Evolutionary conservation across 768 basidiomycete species (phyloP).

Genomic region (Suillus subluteus): DNA sequence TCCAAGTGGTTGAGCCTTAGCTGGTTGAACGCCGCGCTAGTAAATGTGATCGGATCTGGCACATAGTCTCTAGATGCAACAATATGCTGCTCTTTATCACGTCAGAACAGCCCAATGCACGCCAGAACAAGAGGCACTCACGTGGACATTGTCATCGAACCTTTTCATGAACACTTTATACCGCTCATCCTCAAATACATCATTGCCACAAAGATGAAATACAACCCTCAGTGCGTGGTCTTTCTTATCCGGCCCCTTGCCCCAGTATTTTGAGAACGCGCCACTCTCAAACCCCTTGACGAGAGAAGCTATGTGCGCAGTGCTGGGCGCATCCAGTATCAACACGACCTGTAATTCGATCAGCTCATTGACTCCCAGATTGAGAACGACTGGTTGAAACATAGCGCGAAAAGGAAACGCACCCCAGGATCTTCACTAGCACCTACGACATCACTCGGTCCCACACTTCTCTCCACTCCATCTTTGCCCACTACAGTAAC

Average conservation of each 20-base stretch:
- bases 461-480: constrained; percentile 3
- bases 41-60: constrained; percentile 2
- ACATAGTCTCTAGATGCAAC: not conserved
- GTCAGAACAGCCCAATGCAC: not conserved
- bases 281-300: not conserved
- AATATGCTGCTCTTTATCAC: not conserved
- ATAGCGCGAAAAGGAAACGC: not conserved
- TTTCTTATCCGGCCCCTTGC: not conserved
- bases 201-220: constrained; percentile 4
- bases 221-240: not conserved
- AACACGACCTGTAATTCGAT: not conserved
- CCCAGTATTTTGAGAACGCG: not conserved
- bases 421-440: constrained; percentile 6
- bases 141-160: constrained; percentile 64
- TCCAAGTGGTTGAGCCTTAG: not conserved
- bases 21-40: constrained; percentile 1
- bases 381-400: not conserved
- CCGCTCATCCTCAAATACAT: constrained; percentile 66
- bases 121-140: constrained; percentile 39
- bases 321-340: not conserved
- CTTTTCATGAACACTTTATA: constrained; percentile 76
- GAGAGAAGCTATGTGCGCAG: not conserved
- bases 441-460: constrained; percentile 3
- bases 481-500: constrained; percentile 42
- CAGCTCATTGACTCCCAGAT: not conserved